Evolutionary conservation across 768 basidiomycete genomes (phyloP).

Genomic region (Serendipita sp.): DNA sequence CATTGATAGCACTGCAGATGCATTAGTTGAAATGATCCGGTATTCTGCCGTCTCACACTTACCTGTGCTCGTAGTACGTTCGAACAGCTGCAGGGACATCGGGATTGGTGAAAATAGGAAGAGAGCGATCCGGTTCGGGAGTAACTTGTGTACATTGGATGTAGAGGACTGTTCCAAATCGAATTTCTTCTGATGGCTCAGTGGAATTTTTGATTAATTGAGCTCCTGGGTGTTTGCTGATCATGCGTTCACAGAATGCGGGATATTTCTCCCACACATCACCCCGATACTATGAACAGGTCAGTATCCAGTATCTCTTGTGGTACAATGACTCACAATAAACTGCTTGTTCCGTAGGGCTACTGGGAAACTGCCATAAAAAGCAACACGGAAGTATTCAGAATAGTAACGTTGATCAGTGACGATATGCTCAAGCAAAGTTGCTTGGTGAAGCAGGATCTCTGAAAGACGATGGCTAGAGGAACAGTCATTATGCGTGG

Average conservation of each 20-base stretch:
- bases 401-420: conserved; percentile 71
- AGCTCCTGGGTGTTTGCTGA: conserved; percentile 77
- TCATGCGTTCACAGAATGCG: conserved; percentile 78
- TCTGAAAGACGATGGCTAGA: conserved; percentile 64
- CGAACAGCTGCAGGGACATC: conserved; percentile 68
- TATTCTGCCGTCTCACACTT: conserved; percentile 5
- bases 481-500: conserved; percentile 6
- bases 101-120: conserved; percentile 69
- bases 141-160: conserved; percentile 78
- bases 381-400: conserved; percentile 86
- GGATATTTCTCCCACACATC: conserved; percentile 90
- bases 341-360: conserved; percentile 82
- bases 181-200: conserved; percentile 67
- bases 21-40: neutral
- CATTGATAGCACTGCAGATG: conserved; percentile 51
- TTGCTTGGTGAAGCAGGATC: conserved; percentile 75
- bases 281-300: conserved; percentile 57
- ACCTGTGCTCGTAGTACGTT: conserved; percentile 81
- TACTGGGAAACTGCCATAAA: conserved; percentile 79
- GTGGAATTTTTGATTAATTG: conserved; percentile 55
- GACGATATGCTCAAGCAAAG: conserved; percentile 71
- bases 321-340: conserved; percentile 37
- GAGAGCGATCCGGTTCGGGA: conserved; percentile 66
- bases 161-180: conserved; percentile 62
- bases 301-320: neutral